phyloP scores from a whole-genome alignment of 345 rosid species.

The Eucalyptus polyanthemos region DNA sequence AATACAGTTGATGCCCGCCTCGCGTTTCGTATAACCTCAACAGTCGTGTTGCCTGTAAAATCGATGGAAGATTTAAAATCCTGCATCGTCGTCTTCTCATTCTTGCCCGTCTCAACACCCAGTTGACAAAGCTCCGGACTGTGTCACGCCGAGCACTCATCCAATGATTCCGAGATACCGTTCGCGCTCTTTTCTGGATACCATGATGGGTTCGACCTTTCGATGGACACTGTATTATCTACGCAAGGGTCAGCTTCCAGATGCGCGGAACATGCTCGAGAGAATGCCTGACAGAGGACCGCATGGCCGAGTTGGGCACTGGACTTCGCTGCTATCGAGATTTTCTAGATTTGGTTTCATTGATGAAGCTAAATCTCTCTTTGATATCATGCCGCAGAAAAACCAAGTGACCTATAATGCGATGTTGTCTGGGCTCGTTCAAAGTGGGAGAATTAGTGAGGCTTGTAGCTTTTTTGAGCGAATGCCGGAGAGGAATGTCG shows the following conservation, averaged over 20 bases:
- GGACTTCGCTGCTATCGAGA: constrained; percentile 49
- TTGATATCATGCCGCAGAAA: constrained; percentile 38
- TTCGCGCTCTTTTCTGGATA: not conserved
- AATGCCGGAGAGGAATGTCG: constrained; percentile 53
- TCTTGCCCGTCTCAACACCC: not conserved
- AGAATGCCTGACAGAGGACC: constrained; percentile 22
- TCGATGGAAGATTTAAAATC: not conserved
- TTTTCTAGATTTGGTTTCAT: constrained; percentile 25
- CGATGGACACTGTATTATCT: constrained; percentile 1
- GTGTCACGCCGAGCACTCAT: constrained; percentile 1
- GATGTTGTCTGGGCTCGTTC: constrained; percentile 41
- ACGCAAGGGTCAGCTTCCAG: constrained; percentile 7
- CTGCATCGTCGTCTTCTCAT: not conserved
- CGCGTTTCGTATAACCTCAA: not conserved
- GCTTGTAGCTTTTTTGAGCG: constrained; percentile 28
- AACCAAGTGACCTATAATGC: constrained; percentile 51
- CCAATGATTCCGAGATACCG: constrained; percentile 15
- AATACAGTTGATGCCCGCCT: constrained; percentile 6
- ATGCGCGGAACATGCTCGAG: constrained; percentile 49
- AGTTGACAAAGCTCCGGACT: not conserved
- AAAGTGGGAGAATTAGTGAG: constrained; percentile 22
- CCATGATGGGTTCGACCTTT: not conserved
- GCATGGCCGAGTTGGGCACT: constrained; percentile 17
- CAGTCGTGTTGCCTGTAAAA: not conserved
- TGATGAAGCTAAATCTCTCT: constrained; percentile 39